These are phyloP conservation scores for Arthroderma sp. DNA, from an alignment of 2,329 filamentous ascomycete genomes.

Conservation along the genomic window DNA sequence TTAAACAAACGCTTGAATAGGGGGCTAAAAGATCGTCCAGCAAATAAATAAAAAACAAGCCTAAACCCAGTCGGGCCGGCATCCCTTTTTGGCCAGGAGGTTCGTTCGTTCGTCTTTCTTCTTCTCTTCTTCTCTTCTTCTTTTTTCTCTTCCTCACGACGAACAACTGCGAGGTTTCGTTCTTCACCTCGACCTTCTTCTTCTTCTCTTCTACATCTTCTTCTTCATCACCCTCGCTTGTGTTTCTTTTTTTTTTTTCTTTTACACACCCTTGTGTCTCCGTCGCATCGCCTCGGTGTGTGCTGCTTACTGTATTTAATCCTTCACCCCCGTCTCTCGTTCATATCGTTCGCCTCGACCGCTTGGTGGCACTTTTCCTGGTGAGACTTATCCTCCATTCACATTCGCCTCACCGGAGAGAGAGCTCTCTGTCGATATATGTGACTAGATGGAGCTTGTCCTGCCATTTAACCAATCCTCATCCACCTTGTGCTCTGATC, in stretches of 20 bases:
- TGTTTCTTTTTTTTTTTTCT: slow-evolving; percentile 6
- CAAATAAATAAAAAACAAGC: not conserved
- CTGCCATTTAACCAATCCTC: not conserved
- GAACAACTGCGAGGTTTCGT: slow-evolving; percentile 6
- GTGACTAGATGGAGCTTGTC: too few species aligned
- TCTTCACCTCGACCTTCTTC: slow-evolving; percentile 6
- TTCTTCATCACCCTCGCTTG: slow-evolving; percentile 14
- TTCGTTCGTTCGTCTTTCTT: slow-evolving; percentile 14
- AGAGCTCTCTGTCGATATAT: too few species aligned
- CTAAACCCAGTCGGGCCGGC: too few species aligned
- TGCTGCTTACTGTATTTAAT: slow-evolving; percentile 1
- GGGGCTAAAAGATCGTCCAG: not conserved
- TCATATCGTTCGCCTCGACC: not conserved
- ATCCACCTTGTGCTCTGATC: not conserved
- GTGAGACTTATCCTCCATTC: not conserved
- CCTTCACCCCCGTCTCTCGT: not conserved
- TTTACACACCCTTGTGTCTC: too few species aligned
- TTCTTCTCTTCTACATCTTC: slow-evolving; percentile 17
- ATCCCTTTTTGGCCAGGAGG: too few species aligned
- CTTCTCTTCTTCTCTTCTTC: slow-evolving; percentile 10
- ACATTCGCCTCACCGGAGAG: too few species aligned
- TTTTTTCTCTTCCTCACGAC: not conserved
- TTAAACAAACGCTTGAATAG: not conserved
- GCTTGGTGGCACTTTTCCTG: not conserved
- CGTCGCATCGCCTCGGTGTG: slow-evolving; percentile 7